A percentile compares a stretch with the other conserved stretches of the same genome.
These are phyloP conservation scores for Colletotrichum cereale DNA, from an alignment of 2,329 filamentous ascomycete species.

Conservation along the genomic window DNA sequence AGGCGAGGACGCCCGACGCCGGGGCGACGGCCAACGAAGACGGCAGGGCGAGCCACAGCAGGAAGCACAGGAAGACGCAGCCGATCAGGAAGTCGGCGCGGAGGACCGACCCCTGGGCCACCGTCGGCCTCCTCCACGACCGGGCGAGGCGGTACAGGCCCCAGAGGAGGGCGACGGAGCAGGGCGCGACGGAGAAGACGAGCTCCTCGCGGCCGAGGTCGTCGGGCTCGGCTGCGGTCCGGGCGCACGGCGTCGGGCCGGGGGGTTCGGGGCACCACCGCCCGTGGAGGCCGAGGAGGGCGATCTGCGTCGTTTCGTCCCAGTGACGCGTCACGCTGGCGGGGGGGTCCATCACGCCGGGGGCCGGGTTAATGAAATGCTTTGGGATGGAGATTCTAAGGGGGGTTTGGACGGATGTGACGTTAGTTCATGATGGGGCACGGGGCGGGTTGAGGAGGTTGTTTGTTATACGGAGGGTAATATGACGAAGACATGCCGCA, in stretches of 20 bases:
- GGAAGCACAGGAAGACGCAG: background rate
- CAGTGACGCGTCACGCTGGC: background rate
- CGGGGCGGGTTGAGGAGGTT: too few relatives aligned
- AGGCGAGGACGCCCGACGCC: background rate
- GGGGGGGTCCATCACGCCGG: too few relatives aligned
- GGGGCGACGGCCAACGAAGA: background rate
- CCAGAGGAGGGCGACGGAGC: background rate
- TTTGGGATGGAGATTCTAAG: too few relatives aligned
- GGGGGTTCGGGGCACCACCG: background rate
- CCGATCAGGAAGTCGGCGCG: background rate
- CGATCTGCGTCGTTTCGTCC: background rate
- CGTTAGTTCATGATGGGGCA: too few relatives aligned
- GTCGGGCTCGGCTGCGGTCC: background rate
- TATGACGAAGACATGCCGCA: too few relatives aligned
- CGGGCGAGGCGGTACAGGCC: background rate
- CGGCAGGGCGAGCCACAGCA: background rate
- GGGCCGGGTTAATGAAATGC: too few relatives aligned
- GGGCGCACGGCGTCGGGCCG: background rate
- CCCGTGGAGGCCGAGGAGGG: background rate
- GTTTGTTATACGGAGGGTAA: too few relatives aligned
- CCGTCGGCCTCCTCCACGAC: background rate
- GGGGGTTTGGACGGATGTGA: too few relatives aligned
- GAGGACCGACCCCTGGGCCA: background rate
- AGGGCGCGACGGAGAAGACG: background rate
- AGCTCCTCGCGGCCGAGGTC: background rate